Evolutionary conservation across 352 stramenopile species (phyloP).

Genomic region (Phytophthora ohioensis): DNA sequence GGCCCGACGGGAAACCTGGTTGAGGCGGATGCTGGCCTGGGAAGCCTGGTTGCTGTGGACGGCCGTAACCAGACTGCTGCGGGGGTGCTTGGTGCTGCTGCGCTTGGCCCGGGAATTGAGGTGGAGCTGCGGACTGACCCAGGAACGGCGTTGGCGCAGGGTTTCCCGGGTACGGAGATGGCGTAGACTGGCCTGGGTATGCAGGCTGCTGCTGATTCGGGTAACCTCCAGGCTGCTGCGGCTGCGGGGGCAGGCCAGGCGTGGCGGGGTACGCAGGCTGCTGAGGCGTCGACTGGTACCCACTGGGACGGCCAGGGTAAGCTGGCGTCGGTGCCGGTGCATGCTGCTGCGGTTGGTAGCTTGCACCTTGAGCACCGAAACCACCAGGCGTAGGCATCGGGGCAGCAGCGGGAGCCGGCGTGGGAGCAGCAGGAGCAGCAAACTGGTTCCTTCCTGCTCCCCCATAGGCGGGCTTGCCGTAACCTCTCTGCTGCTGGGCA

Average conservation of each 20-base stretch:
- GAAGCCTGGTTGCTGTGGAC: slow-evolving; percentile 51
- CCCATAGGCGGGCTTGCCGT: slow-evolving; percentile 44
- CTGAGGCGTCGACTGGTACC: slow-evolving; percentile 42
- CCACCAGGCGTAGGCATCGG: slow-evolving; percentile 40
- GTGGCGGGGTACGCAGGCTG: slow-evolving; percentile 48
- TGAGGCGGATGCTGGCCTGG: slow-evolving; percentile 37
- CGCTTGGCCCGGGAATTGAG: slow-evolving; percentile 51
- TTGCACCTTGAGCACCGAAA: slow-evolving; percentile 46
- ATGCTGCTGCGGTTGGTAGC: slow-evolving; percentile 55
- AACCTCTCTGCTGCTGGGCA: slow-evolving; percentile 46
- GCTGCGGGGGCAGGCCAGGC: slow-evolving; percentile 34
- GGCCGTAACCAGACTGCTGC: slow-evolving; percentile 48
- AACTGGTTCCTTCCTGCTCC: slow-evolving; percentile 51
- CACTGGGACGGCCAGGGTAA: slow-evolving; percentile 50
- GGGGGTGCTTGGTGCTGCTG: slow-evolving; percentile 26
- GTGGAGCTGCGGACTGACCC: slow-evolving; percentile 35
- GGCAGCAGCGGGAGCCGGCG: slow-evolving; percentile 37
- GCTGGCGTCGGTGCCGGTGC: slow-evolving; percentile 45
- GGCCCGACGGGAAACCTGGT: slow-evolving; percentile 56
- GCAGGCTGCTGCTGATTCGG: slow-evolving; percentile 48
- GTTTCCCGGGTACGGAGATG: slow-evolving; percentile 37
- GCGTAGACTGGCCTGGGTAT: slow-evolving; percentile 47
- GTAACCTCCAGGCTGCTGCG: slow-evolving; percentile 44
- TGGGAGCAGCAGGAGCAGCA: slow-evolving; percentile 40
- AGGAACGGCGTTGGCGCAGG: slow-evolving; percentile 43